These are phyloP conservation scores for Chaetomiaceae sp. DNA, from an alignment of 2,329 filamentous ascomycete species.

Conservation along the genomic window DNA sequence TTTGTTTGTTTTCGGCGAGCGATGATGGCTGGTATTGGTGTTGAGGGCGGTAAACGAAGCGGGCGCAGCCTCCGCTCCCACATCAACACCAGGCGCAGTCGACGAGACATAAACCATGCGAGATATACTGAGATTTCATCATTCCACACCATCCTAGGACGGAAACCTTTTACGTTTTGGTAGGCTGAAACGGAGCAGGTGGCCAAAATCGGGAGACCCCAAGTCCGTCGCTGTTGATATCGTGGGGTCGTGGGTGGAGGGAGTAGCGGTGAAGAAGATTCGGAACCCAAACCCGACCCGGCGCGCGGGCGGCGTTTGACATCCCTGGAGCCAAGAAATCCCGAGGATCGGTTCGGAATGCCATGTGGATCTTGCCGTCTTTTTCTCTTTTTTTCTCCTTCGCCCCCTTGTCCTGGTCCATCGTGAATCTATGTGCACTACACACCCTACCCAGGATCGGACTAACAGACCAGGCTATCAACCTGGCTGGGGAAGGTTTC, in stretches of 20 bases:
- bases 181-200: no score
- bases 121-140: not conserved
- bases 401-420: not conserved
- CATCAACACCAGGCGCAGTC: not conserved
- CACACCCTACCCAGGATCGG: constrained; percentile 3
- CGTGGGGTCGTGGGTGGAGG: not conserved
- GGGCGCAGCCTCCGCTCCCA: not conserved
- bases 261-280: constrained; percentile 21
- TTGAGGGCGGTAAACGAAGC: not conserved
- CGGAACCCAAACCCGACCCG: constrained; percentile 7
- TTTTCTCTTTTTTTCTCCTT: not conserved
- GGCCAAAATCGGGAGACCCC: not conserved
- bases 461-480: not conserved
- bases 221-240: constrained; percentile 1
- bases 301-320: constrained; percentile 8
- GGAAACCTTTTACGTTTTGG: no score
- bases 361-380: constrained; percentile 8
- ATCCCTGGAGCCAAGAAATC: constrained; percentile 21
- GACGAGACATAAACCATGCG: not conserved
- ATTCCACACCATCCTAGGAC: no score
- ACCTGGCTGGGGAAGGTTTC: no score
- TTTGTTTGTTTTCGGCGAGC: not conserved
- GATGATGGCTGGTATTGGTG: not conserved
- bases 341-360: constrained; percentile 16
- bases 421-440: not conserved